phyloP scores from a whole-genome alignment of 495 filamentous ascomycete genomes.

The Letharia lupina region DNA sequence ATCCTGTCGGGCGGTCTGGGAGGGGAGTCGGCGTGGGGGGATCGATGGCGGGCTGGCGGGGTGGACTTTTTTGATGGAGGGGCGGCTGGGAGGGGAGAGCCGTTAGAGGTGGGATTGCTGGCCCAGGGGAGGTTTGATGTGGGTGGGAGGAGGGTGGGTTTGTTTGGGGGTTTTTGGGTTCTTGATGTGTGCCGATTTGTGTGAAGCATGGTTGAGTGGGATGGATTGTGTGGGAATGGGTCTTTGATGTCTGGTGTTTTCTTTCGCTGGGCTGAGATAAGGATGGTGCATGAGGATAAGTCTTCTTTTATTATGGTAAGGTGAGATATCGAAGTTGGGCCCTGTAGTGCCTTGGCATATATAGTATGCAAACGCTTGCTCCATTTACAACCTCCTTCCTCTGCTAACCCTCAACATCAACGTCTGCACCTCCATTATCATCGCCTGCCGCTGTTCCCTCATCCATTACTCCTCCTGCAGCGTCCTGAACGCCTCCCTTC shows the following conservation, averaged over 20 bases:
- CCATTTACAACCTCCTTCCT: not conserved
- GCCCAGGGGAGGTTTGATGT: too few relatives aligned
- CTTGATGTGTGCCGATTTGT: too few relatives aligned
- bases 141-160: too few relatives aligned
- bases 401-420: conserved; percentile 3
- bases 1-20: too few relatives aligned
- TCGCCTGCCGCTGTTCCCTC: conserved; percentile 19
- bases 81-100: too few relatives aligned
- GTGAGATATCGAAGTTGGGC: not conserved
- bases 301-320: not conserved
- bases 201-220: too few relatives aligned
- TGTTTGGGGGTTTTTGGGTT: too few relatives aligned
- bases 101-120: too few relatives aligned
- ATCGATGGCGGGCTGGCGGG: too few relatives aligned
- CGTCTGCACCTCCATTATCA: conserved; percentile 16
- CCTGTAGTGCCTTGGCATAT: not conserved
- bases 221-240: not conserved
- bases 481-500: conserved; percentile 20
- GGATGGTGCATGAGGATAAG: not conserved
- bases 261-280: not conserved
- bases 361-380: not conserved
- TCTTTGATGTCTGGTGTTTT: not conserved
- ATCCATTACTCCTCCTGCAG: conserved; percentile 21
- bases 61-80: too few relatives aligned
- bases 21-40: too few relatives aligned